Percentiles rank a stretch among this genome's conserved stretches.
Evolutionary conservation across 169 alveolate genomes (phyloP).

Genomic region (Plasmodium vivax): DNA sequence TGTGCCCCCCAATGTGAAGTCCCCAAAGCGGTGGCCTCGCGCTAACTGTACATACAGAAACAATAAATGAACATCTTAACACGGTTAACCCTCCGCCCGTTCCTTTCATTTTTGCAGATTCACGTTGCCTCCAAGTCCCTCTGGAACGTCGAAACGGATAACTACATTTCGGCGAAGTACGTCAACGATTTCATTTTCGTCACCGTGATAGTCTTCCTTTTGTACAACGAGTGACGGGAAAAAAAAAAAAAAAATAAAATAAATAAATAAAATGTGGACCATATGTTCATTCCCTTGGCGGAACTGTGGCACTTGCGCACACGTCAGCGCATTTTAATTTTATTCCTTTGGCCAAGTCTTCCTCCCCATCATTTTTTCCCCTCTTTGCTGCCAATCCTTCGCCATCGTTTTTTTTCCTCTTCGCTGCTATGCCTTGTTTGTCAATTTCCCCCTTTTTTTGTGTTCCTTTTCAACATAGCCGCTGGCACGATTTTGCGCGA

Average conservation of each 20-base stretch:
- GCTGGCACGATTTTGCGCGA: background rate
- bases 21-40: background rate
- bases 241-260: background rate
- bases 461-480: background rate
- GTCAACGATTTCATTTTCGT: slow-evolving; percentile 68
- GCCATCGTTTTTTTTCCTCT: background rate
- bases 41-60: background rate
- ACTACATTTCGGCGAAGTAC: slow-evolving; percentile 69
- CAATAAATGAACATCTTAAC: background rate
- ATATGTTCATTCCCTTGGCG: background rate
- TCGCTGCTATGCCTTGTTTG: background rate
- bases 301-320: background rate
- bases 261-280: background rate
- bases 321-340: background rate
- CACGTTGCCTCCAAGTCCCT: slow-evolving; percentile 75
- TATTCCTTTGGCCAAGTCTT: background rate
- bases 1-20: background rate
- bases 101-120: slow-evolving; percentile 16
- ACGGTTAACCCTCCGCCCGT: background rate
- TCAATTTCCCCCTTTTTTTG: background rate
- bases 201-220: slow-evolving; percentile 66
- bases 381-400: background rate
- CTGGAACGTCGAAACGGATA: slow-evolving; percentile 74
- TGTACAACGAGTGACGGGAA: slow-evolving; percentile 49
- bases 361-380: background rate